phyloP scores from a whole-genome alignment of 2,329 filamentous ascomycete genomes.

The Aspergillus japonicus region DNA sequence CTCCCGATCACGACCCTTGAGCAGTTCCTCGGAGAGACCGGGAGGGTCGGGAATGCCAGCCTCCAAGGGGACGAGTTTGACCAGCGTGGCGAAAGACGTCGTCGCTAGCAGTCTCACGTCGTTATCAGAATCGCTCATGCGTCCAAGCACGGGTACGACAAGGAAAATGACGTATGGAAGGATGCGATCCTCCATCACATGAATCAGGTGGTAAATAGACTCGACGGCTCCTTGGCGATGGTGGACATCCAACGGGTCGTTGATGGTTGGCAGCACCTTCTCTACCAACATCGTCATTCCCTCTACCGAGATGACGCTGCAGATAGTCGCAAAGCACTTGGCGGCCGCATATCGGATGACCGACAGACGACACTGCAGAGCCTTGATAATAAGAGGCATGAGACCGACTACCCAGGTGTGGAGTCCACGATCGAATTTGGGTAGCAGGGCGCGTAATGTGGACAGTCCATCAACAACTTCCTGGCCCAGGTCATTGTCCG shows the following conservation, averaged over 20 bases:
- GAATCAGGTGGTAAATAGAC: slow-evolving; percentile 93
- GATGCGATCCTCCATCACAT: slow-evolving; percentile 96
- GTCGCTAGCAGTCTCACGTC: slow-evolving; percentile 92
- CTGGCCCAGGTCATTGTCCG: slow-evolving; percentile 76
- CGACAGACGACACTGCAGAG: slow-evolving; percentile 81
- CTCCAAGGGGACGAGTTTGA: slow-evolving; percentile 94
- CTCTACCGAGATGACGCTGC: slow-evolving; percentile 91
- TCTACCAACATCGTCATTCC: slow-evolving; percentile 96
- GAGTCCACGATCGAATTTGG: slow-evolving; percentile 75
- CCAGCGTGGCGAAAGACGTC: slow-evolving; percentile 92
- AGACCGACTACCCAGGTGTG: slow-evolving; percentile 78
- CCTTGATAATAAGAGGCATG: slow-evolving; percentile 81
- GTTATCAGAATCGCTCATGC: slow-evolving; percentile 98
- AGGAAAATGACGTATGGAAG: slow-evolving; percentile 98
- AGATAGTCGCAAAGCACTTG: slow-evolving; percentile 95
- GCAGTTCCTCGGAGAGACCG: slow-evolving; percentile 80
- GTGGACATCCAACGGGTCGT: slow-evolving; percentile 82
- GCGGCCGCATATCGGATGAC: slow-evolving; percentile 95
- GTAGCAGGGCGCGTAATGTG: slow-evolving; percentile 85
- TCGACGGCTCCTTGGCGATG: slow-evolving; percentile 92
- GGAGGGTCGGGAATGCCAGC: slow-evolving; percentile 96
- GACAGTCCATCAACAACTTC: slow-evolving; percentile 93
- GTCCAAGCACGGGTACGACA: slow-evolving; percentile 91
- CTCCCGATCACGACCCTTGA: slow-evolving; percentile 89
- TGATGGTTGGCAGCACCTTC: slow-evolving; percentile 87